Evolutionary conservation across 129 eudicot genomes (phyloP).

Genomic region (Rutidosis leptorrhynchoides): DNA sequence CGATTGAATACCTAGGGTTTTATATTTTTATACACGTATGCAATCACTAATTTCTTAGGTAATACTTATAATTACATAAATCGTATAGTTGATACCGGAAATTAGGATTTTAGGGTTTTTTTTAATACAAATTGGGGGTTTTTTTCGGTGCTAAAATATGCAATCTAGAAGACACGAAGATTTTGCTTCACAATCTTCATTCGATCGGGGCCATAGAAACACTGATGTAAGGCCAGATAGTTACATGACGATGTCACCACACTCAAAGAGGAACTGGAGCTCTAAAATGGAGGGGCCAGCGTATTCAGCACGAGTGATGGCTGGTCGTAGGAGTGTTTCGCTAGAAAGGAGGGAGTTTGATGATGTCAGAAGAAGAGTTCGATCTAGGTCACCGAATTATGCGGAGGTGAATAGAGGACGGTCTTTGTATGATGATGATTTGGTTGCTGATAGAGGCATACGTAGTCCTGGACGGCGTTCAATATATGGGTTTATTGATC

Average conservation of each 20-base stretch:
- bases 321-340: conserved; percentile 31
- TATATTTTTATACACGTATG: neutral
- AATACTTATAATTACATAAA: neutral
- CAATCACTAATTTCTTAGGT: neutral
- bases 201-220: conserved; percentile 30
- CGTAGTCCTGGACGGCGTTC: conserved; percentile 18
- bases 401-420: conserved; percentile 27
- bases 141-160: conserved; percentile 36
- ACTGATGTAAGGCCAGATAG: conserved; percentile 22
- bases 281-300: conserved; percentile 27
- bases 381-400: conserved; percentile 39
- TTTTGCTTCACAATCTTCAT: conserved; percentile 19
- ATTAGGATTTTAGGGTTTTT: conserved; percentile 26
- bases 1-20: conserved; percentile 21
- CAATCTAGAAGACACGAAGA: conserved; percentile 39
- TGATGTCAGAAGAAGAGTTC: conserved; percentile 25
- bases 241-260: conserved; percentile 32
- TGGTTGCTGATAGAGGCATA: conserved; percentile 1
- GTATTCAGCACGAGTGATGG: conserved; percentile 14
- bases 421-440: conserved; percentile 29
- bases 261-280: conserved; percentile 34
- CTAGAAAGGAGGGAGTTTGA: conserved; percentile 33
- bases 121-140: conserved; percentile 20
- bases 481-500: conserved; percentile 31
- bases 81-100: conserved; percentile 18